Base-by-base conservation (phyloP, 129 eudicot species). In the Mikania micrantha region DNA sequence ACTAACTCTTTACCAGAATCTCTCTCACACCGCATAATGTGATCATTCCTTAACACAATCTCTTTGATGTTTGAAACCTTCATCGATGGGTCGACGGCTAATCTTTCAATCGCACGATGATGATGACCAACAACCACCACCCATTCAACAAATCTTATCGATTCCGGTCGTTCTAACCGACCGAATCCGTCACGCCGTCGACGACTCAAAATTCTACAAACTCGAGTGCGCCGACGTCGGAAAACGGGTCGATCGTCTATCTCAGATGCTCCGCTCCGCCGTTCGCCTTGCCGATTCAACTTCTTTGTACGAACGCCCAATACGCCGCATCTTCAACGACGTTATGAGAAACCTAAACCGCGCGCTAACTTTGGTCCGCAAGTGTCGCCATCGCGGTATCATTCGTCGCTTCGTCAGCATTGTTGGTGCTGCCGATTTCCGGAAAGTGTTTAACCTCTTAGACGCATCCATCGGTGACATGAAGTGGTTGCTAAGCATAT, bases 151-250 rank as follows among this genome's bases (percentile, higher is more conserved):
- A 8, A 79, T 69, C 36, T 16, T 90, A 13, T 72, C 86, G 0
- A 31, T 45, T n/a, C 91, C 89, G 17, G 76, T 90, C 60, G 44
- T 73, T 3, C 12, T 90, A 0, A 66, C 88, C 40, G 97, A 82
- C 20, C 79, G 82, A 17, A 60, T 90, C 48, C 79, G 27, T 15
- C 67, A 39, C 25, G 82, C 91, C 21, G 86, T 69, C 38, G 34
- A 48, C 27, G 88, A 78, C 1, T 74, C 88, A 1, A 69, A 27
- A 8, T 73, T 72, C 13, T 81, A 77, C 81, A 82, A 78, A 36
- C 74, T 64, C 64, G 89, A 90, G 48, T 90, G 89, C 73, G 21
- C 71, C 32, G 85, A 76, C 0, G 79, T 83, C 15, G 77, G 38
- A 0, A 80, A 78, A 34, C 85, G 42, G 2, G 70, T 75, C 1